Percentiles rank a stretch among this genome's conserved stretches.
Conservation (phyloP, 2,329 filamentous ascomycete genomes). For the Cylindrodendrum hubeiense region DNA sequence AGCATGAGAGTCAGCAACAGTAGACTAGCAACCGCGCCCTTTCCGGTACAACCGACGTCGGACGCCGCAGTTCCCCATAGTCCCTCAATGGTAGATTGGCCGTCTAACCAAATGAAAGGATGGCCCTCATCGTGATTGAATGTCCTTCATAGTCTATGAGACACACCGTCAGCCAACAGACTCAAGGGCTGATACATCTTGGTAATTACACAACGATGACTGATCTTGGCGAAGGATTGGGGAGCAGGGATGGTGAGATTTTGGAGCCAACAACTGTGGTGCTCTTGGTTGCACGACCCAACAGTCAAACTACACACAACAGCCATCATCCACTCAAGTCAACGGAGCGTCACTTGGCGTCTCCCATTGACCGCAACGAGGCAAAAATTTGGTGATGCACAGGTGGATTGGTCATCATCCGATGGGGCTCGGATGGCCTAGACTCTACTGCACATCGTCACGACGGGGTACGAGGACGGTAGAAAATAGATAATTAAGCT, state of each 20-base stretch:
- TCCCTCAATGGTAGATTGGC: background rate
- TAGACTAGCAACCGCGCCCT: background rate
- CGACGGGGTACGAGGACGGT: background rate
- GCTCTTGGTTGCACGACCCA: background rate
- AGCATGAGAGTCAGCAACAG: background rate
- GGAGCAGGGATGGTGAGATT: background rate
- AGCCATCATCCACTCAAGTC: background rate
- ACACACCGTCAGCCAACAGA: background rate
- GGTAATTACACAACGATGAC: background rate
- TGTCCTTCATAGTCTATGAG: background rate
- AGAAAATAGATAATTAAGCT: background rate
- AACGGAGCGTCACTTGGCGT: background rate
- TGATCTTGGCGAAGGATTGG: background rate
- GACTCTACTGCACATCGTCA: background rate
- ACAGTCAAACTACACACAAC: background rate
- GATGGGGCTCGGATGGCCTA: background rate
- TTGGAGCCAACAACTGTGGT: background rate
- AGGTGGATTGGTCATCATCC: background rate
- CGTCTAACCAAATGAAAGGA: background rate
- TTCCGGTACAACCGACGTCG: conserved; percentile 1
- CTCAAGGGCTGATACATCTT: background rate
- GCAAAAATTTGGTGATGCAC: background rate
- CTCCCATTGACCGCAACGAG: background rate
- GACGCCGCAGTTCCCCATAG: conserved; percentile 2
- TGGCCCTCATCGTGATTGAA: background rate